Conservation (phyloP, 306 rosid species). For the Cyamopsis tetragonoloba region DNA sequence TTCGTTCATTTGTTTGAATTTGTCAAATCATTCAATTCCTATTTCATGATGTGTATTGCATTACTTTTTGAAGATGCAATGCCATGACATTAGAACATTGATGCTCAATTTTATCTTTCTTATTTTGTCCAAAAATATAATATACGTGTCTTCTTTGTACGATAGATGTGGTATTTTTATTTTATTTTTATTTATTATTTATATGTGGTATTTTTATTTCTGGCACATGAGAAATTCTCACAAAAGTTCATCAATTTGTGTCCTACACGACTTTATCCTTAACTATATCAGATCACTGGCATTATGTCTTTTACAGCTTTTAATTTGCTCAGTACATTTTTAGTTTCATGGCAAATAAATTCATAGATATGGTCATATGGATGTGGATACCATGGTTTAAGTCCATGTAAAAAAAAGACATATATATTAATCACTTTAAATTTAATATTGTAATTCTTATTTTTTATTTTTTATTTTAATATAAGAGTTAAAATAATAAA, state of each 20-base stretch:
- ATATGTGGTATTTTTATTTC: slow-evolving; percentile 28
- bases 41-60: slow-evolving; percentile 27
- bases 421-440: too few relatives aligned
- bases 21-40: slow-evolving; percentile 25
- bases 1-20: slow-evolving; percentile 5
- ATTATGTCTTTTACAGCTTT: not conserved
- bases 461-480: too few relatives aligned
- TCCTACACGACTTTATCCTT: slow-evolving; percentile 40
- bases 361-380: too few relatives aligned
- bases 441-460: too few relatives aligned
- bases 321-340: not conserved
- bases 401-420: too few relatives aligned
- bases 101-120: not conserved
- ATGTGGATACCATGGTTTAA: too few relatives aligned
- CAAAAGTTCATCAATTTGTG: slow-evolving; percentile 21
- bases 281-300: not conserved
- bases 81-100: slow-evolving; percentile 19
- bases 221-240: slow-evolving; percentile 22
- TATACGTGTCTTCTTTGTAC: not conserved
- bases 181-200: too few relatives aligned
- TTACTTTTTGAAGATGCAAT: slow-evolving; percentile 31
- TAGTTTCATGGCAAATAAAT: not conserved
- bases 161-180: slow-evolving; percentile 31
- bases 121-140: slow-evolving; percentile 14
- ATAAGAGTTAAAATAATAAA: too few relatives aligned